These are phyloP conservation scores for Prunus dulcis DNA, from an alignment of 306 rosid species.

Conservation along the genomic window DNA sequence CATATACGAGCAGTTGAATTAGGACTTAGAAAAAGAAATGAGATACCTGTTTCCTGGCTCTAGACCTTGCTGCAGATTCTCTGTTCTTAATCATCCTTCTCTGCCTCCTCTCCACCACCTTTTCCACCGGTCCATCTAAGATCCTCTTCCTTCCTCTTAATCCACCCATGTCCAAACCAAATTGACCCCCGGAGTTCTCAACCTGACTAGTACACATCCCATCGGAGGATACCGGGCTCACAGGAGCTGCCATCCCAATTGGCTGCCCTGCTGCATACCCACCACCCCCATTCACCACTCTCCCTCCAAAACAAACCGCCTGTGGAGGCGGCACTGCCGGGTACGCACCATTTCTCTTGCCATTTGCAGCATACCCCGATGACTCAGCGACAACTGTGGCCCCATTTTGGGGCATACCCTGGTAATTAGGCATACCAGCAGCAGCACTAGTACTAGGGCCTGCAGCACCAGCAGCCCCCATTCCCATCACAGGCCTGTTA, in stretches of 20 bases:
- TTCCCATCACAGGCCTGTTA: slow-evolving; percentile 29
- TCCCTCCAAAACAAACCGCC: slow-evolving; percentile 53
- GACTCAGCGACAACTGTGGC: slow-evolving; percentile 38
- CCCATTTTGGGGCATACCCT: slow-evolving; percentile 34
- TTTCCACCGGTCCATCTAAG: slow-evolving; percentile 78
- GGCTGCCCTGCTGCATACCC: slow-evolving; percentile 40
- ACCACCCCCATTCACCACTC: slow-evolving; percentile 51
- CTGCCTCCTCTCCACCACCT: slow-evolving; percentile 90
- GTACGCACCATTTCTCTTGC: slow-evolving; percentile 45
- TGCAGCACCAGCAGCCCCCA: slow-evolving; percentile 21
- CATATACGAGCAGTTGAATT: background rate
- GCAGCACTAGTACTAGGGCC: slow-evolving; percentile 8
- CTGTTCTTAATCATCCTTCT: slow-evolving; percentile 97
- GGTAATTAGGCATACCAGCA: slow-evolving; percentile 34
- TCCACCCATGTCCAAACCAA: slow-evolving; percentile 57
- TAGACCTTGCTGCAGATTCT: slow-evolving; percentile 93
- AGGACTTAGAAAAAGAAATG: background rate
- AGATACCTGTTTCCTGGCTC: slow-evolving; percentile 91
- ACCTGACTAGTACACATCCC: slow-evolving; percentile 46
- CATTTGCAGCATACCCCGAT: slow-evolving; percentile 43
- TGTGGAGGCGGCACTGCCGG: slow-evolving; percentile 17
- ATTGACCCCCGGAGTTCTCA: slow-evolving; percentile 43
- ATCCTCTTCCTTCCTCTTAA: slow-evolving; percentile 75
- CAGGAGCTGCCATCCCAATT: slow-evolving; percentile 43
- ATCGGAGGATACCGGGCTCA: slow-evolving; percentile 70